These are phyloP conservation scores for Trametes sp. DNA, from an alignment of 1,284 basidiomycete genomes.

Conservation along the genomic window DNA sequence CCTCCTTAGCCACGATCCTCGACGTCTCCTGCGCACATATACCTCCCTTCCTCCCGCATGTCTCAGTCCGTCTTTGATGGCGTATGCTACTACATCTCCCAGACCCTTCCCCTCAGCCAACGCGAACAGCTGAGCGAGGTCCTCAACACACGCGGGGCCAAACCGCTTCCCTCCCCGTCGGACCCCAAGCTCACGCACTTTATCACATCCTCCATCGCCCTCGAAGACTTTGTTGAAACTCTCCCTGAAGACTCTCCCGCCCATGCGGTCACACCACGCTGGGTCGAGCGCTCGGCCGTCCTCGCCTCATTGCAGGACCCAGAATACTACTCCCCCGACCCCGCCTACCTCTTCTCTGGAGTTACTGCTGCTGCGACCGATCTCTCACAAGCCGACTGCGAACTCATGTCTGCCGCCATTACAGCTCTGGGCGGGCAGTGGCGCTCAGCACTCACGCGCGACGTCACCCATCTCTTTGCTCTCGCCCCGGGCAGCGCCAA, in stretches of 20 bases:
- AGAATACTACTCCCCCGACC: conserved; percentile 79
- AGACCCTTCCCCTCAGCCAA: conserved; percentile 27
- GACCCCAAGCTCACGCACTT: conserved; percentile 39
- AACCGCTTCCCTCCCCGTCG: conserved; percentile 22
- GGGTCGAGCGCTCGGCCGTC: conserved; percentile 73
- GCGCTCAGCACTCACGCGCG: conserved; percentile 76
- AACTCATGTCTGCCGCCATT: conserved; percentile 78
- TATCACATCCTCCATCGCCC: conserved; percentile 33
- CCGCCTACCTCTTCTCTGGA: conserved; percentile 82
- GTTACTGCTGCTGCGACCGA: conserved; percentile 75
- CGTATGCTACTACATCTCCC: conserved; percentile 38
- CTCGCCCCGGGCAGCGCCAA: conserved; percentile 58
- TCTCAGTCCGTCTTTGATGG: conserved; percentile 28
- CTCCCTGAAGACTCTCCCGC: conserved; percentile 32
- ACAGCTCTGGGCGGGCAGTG: conserved; percentile 84
- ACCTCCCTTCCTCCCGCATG: conserved; percentile 7
- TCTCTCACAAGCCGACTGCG: conserved; percentile 69
- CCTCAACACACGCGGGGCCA: conserved; percentile 35
- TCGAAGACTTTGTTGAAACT: conserved; percentile 36
- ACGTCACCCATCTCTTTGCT: conserved; percentile 88
- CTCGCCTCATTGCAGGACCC: conserved; percentile 61
- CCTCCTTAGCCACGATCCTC: background rate
- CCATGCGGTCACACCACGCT: conserved; percentile 46
- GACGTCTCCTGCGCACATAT: background rate
- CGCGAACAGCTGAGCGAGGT: conserved; percentile 33